Conservation (phyloP, 2,329 filamentous ascomycete genomes). For the Fusarium nematophilum region DNA sequence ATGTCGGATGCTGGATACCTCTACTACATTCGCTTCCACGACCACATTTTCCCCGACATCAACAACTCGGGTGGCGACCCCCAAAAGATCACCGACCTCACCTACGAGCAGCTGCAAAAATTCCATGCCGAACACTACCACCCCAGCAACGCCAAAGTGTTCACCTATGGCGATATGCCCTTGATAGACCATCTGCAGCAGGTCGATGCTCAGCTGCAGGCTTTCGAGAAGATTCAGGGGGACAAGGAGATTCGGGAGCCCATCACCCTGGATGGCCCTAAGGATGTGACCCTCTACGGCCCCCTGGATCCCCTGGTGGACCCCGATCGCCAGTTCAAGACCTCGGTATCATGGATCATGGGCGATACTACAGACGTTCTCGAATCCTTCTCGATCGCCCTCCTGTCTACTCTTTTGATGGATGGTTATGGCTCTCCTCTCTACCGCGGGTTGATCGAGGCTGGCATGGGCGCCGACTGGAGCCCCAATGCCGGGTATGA, state of each 20-base stretch:
- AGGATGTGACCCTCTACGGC: constrained; percentile 77
- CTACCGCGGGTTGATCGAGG: constrained; percentile 89
- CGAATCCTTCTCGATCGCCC: constrained; percentile 86
- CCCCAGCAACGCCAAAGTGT: constrained; percentile 94
- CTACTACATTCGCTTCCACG: constrained; percentile 95
- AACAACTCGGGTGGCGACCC: constrained; percentile 98
- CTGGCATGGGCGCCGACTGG: constrained; percentile 90
- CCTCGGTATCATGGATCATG: constrained; percentile 91
- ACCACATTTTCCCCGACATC: constrained; percentile 92
- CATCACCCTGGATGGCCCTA: constrained; percentile 76
- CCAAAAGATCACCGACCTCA: constrained; percentile 94
- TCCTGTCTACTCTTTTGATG: constrained; percentile 86
- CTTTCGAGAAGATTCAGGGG: constrained; percentile 76
- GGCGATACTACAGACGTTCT: constrained; percentile 84
- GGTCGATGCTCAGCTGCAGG: constrained; percentile 77
- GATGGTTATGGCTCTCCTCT: constrained; percentile 96
- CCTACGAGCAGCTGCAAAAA: constrained; percentile 85
- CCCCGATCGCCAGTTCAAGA: constrained; percentile 89
- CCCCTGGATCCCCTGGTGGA: constrained; percentile 90
- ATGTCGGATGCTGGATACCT: constrained; percentile 98
- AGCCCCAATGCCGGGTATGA: constrained; percentile 96
- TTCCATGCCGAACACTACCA: constrained; percentile 97
- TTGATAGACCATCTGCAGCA: constrained; percentile 83
- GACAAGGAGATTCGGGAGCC: constrained; percentile 82
- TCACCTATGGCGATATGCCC: constrained; percentile 96